These are phyloP conservation scores for Globomyces sp. DNA, from an alignment of 371 early-diverging fungal species.

Conservation along the genomic window DNA sequence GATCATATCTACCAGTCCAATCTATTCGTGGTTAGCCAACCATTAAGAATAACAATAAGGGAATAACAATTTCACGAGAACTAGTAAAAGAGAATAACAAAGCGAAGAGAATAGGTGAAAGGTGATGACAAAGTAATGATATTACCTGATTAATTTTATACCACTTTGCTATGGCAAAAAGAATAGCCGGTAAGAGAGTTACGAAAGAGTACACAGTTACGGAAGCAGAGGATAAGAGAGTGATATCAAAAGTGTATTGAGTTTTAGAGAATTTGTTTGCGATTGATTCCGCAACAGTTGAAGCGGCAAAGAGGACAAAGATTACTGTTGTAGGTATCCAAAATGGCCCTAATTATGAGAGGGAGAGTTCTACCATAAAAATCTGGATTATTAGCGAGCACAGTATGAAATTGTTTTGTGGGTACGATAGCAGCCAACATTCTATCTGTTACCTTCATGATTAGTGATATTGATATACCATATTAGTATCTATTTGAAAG, in stretches of 20 bases:
- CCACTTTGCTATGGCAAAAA: conserved; percentile 84
- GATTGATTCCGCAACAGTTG: conserved; percentile 81
- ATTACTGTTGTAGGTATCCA: conserved; percentile 95
- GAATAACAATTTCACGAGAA: too few relatives aligned
- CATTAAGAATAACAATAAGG: too few relatives aligned
- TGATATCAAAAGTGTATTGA: conserved; percentile 71
- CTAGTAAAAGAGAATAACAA: too few relatives aligned
- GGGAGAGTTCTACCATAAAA: conserved; percentile 56
- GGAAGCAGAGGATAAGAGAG: conserved; percentile 74
- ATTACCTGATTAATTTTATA: conserved; percentile 68
- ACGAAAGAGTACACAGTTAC: conserved; percentile 79
- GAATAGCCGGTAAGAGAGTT: conserved; percentile 63
- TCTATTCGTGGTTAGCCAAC: too few relatives aligned
- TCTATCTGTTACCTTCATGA: conserved; percentile 53
- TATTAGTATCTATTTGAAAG: conserved; percentile 86
- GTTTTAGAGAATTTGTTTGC: conserved; percentile 33
- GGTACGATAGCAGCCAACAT: conserved; percentile 53
- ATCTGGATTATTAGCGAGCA: conserved; percentile 63
- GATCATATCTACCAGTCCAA: conserved; percentile 69
- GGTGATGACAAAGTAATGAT: too few relatives aligned
- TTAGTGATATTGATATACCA: conserved; percentile 46
- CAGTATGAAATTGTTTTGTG: conserved; percentile 49
- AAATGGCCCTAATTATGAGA: conserved; percentile 57
- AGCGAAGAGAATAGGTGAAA: too few relatives aligned
- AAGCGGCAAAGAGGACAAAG: conserved; percentile 86